phyloP scores from a whole-genome alignment of 73 alveolate species.

The Blepharisma stoltei region DNA sequence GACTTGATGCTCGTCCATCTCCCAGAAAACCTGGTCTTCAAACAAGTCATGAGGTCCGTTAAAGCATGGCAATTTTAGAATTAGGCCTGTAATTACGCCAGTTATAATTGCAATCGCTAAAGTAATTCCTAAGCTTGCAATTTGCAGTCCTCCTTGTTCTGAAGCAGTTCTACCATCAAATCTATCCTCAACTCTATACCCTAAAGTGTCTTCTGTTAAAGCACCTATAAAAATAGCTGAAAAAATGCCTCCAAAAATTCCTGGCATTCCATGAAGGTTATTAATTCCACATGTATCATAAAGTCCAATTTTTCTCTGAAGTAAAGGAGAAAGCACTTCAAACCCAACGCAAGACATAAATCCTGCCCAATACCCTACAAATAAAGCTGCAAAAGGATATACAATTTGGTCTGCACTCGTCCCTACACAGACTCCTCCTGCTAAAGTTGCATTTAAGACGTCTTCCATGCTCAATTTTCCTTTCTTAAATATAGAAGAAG shows the following conservation, averaged over 20 bases:
- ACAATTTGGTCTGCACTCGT: conserved; percentile 42
- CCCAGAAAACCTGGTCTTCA: not conserved
- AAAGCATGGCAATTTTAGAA: not conserved
- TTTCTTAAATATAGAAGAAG: conserved; percentile 39
- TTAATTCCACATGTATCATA: conserved; percentile 82
- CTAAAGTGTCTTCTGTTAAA: not conserved
- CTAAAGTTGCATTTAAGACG: conserved; percentile 77
- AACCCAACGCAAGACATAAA: conserved; percentile 49
- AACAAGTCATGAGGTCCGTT: not conserved
- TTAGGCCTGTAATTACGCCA: conserved; percentile 20
- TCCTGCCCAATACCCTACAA: conserved; percentile 64
- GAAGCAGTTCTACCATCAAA: conserved; percentile 19
- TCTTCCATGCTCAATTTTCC: conserved; percentile 73
- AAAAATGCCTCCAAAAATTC: conserved; percentile 78
- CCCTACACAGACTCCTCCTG: conserved; percentile 83
- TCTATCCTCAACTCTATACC: not conserved
- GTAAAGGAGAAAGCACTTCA: conserved; percentile 33
- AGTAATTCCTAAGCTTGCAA: conserved; percentile 11
- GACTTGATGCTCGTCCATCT: too few species aligned
- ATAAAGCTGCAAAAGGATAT: conserved; percentile 51
- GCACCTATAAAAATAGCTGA: conserved; percentile 48
- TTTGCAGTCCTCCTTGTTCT: conserved; percentile 27
- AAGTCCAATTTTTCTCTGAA: conserved; percentile 48
- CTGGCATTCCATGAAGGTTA: conserved; percentile 86
- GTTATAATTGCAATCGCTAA: not conserved